A percentile compares a stretch with the other conserved stretches of the same genome.
These are phyloP conservation scores for Tripterygium wilfordii DNA, from an alignment of 177 flowering plant species.

Conservation along the genomic window DNA sequence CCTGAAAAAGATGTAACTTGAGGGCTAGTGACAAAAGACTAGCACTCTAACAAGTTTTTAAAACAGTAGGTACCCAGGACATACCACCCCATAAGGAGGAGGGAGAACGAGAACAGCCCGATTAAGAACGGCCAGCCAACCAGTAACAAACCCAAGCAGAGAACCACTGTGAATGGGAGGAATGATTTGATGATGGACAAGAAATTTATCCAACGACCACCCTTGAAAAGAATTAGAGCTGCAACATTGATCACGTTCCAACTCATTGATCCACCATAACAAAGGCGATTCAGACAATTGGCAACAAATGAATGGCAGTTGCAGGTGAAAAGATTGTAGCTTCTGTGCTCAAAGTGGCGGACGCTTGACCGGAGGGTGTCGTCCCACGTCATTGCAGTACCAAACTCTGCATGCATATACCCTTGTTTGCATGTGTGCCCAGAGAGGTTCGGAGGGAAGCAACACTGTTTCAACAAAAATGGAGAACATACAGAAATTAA, in stretches of 20 bases:
- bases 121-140: slow-evolving; percentile 82
- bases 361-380: slow-evolving; percentile 61
- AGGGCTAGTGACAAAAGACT: slow-evolving; percentile 1
- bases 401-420: slow-evolving; percentile 63
- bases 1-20: neutral
- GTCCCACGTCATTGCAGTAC: slow-evolving; percentile 82
- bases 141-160: slow-evolving; percentile 52
- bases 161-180: slow-evolving; percentile 57
- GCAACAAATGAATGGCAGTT: slow-evolving; percentile 89
- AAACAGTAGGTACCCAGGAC: slow-evolving; percentile 50
- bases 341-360: slow-evolving; percentile 64
- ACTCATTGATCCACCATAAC: slow-evolving; percentile 60
- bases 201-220: slow-evolving; percentile 71
- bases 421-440: slow-evolving; percentile 73
- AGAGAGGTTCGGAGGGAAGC: slow-evolving; percentile 72
- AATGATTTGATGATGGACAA: slow-evolving; percentile 65
- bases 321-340: slow-evolving; percentile 89
- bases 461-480: slow-evolving; percentile 50
- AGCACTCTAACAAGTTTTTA: slow-evolving; percentile 52
- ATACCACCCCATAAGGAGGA: slow-evolving; percentile 74
- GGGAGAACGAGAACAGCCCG: slow-evolving; percentile 58
- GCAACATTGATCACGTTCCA: slow-evolving; percentile 90
- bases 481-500: slow-evolving; percentile 4
- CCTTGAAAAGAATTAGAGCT: slow-evolving; percentile 54
- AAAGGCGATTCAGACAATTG: slow-evolving; percentile 70